Base-by-base conservation (phyloP, 2,329 filamentous ascomycete genomes). In the Elsinoe perseae region DNA sequence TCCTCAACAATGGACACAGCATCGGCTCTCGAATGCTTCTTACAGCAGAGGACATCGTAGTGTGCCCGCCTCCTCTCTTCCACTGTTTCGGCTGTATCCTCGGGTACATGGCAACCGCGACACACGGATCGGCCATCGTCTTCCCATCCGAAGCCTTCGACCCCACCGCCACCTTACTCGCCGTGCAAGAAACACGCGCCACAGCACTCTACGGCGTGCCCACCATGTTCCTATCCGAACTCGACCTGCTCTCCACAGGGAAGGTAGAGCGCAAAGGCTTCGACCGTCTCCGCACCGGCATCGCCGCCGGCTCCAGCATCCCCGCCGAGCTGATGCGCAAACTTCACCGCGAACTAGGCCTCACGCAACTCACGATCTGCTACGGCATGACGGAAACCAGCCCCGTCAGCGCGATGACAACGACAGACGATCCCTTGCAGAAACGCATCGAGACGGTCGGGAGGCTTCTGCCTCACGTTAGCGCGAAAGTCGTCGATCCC, bases 321-420 rank as follows among this genome's bases (percentile, higher is more conserved):
- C 92, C 93, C 0, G 82, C 85, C 18, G 80, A 87, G 54, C 76
- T 96, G 25, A 95, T 95, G 88, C 77, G 79, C 16, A 82, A 81
- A 58, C 73, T 97, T 5, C 86, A 92, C 68, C 77, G 78, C 21
- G 78, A 75, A 1, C 76, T 97, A 7, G 93, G 93, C 50, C 74
- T 97, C 16, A 81, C 79, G 0, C 87, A 95, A 56, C 73, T 97
- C 20, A 92, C 91, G 0, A 96, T 95, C 61, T 95, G 91, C 75
- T 97, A 96, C 70, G 91, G 91, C 59, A 95, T 95, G 90, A 96
- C 91, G 1, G 91, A 96, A 72, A 96, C 91, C 1, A 80, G 78
- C 50, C 86, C 86, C 38, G 86, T 89, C 2, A 70, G 66, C 46
- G 82, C 81, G 61, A 95, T 95, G 90, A 95, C 91, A 0, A 77